Base-by-base conservation (phyloP, 2,329 filamentous ascomycete genomes). In the Alternaria ventricosa region DNA sequence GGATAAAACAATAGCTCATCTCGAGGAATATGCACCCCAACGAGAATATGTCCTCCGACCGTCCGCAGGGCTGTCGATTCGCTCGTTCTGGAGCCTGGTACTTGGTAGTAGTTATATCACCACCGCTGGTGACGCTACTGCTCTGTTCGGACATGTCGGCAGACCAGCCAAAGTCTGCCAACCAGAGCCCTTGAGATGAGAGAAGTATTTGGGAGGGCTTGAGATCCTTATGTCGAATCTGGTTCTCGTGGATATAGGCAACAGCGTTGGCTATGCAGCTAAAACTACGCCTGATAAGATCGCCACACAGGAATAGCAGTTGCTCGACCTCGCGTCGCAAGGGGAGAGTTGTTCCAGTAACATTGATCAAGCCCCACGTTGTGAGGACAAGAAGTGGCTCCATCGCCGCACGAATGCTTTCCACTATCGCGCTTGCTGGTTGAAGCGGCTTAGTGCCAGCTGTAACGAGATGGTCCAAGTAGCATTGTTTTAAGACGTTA, bases 31-130 rank as follows among this genome's bases (percentile, higher is more conserved):
- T 55, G 30, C 70, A 74, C 3, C 70, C 70, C 2, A 74, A 56
- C 4, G 70, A 66, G 53, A 74, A 74, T 2, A 72, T 66, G n/a
- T 74, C 71, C 9, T 67, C 70, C 2, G 70, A 49, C 0, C 67
- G 54, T 18, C 69, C 67, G 13, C 61, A 62, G 5, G 44, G 57
- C 36, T 11, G 3, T 9, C 23, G 1, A 0, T 28, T 44, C 15
- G n/a, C 47, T 22, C 57, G 43, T 25, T 59, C 25, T 27, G 63
- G 30, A 55, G 25, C 44, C 43, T 70, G 57, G 23, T 53, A 59
- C 20, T 18, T 50, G 18, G 27, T 5, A 44, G 51, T n/a, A 2
- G 33, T 49, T 20, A 27, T 45, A 9, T 28, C 20, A 9, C 47
- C 27, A n/a, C 41, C n/a, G 27, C 36, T 33, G 36, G 55, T 49